Percentiles rank a stretch among this genome's conserved stretches.
These are phyloP conservation scores for Margaritispora aquatica DNA, from an alignment of 495 filamentous ascomycete genomes.

Conservation along the genomic window DNA sequence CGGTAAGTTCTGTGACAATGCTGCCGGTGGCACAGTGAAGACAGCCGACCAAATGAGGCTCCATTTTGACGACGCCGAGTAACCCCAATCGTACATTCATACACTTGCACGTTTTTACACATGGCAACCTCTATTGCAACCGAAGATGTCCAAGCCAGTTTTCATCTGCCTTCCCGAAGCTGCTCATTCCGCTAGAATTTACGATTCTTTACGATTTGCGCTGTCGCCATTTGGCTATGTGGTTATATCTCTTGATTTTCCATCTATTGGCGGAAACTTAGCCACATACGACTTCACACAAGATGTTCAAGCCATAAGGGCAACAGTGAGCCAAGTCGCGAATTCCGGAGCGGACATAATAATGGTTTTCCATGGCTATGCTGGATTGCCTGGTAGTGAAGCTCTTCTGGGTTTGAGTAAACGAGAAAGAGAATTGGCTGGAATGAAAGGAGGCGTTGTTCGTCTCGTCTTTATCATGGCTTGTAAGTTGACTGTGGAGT, in stretches of 20 bases:
- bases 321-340: constrained; percentile 18
- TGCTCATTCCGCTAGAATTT: constrained; percentile 16
- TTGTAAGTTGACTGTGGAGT: constrained; percentile 11
- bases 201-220: constrained; percentile 24
- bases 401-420: constrained; percentile 36
- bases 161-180: constrained; percentile 21
- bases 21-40: background rate
- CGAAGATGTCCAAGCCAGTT: constrained; percentile 16
- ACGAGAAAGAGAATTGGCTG: constrained; percentile 23
- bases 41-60: background rate
- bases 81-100: background rate
- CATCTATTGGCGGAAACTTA: constrained; percentile 35
- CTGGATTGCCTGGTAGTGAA: constrained; percentile 33
- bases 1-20: background rate
- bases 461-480: constrained; percentile 21
- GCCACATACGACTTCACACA: constrained; percentile 29
- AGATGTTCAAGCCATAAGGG: constrained; percentile 26
- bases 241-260: constrained; percentile 31
- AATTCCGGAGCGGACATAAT: constrained; percentile 32
- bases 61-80: background rate
- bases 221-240: constrained; percentile 32
- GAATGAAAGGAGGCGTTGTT: constrained; percentile 33
- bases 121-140: background rate
- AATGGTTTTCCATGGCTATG: constrained; percentile 38
- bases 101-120: background rate